phyloP scores from a whole-genome alignment of 2,329 filamentous ascomycete genomes.

The Penicillium concentricum region DNA sequence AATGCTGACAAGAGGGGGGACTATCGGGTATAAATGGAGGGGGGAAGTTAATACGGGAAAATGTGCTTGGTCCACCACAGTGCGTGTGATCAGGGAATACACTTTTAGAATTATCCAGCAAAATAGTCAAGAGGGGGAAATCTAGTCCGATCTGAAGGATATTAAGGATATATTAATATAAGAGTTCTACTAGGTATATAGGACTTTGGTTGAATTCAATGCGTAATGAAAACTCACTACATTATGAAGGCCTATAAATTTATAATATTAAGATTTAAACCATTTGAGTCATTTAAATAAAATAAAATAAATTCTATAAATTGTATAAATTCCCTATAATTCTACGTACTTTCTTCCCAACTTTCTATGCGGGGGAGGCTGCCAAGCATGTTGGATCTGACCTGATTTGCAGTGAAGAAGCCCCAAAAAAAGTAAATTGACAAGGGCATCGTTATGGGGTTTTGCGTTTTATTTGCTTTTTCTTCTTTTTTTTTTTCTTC shows the following conservation, averaged over 20 bases:
- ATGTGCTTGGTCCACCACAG: slow-evolving; percentile 10
- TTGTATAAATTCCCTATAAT: neutral
- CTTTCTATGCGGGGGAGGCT: slow-evolving; percentile 27
- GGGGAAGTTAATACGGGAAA: slow-evolving; percentile 4
- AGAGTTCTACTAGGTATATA: neutral
- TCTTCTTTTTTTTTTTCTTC: neutral
- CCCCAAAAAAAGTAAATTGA: slow-evolving; percentile 2
- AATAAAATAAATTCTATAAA: neutral
- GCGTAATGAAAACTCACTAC: slow-evolving; percentile 17
- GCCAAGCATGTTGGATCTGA: slow-evolving; percentile 24
- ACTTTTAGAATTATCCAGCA: slow-evolving; percentile 3
- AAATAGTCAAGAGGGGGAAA: neutral
- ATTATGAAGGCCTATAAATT: neutral
- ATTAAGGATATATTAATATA: slow-evolving; percentile 5
- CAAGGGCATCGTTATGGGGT: neutral
- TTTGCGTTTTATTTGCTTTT: slow-evolving; percentile 3
- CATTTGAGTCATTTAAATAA: neutral
- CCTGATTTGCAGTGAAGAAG: slow-evolving; percentile 26
- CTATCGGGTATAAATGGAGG: slow-evolving; percentile 8
- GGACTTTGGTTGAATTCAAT: slow-evolving; percentile 10
- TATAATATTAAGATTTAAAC: neutral
- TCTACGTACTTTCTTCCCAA: slow-evolving; percentile 1
- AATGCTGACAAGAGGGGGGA: neutral
- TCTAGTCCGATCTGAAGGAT: neutral
- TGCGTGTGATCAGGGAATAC: slow-evolving; percentile 11